Evolutionary conservation across 1,139 yeast genomes (phyloP).

Genomic region (Debaryomycetaceae sp.): DNA sequence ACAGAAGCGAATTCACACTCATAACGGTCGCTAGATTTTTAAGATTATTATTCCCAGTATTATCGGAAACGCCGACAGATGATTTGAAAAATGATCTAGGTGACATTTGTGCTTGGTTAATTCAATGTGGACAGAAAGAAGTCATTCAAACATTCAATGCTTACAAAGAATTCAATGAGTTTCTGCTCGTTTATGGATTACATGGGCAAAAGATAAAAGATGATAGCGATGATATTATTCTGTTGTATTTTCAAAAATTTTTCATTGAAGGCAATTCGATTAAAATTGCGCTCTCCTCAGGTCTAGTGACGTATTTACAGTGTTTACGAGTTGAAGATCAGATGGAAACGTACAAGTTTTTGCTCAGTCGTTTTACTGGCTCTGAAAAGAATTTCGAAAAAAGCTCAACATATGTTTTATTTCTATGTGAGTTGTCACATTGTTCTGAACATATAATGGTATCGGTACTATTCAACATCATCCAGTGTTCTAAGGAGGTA

Average conservation of each 20-base stretch:
- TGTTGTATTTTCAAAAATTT: conserved; percentile 12
- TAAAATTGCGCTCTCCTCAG: conserved; percentile 11
- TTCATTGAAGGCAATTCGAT: conserved; percentile 17
- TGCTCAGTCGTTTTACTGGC: conserved; percentile 26
- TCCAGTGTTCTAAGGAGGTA: conserved; percentile 35
- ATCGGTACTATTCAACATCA: conserved; percentile 37
- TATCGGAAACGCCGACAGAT: conserved; percentile 9
- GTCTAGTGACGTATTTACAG: conserved; percentile 4
- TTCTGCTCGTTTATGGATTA: conserved; percentile 9
- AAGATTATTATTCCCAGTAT: conserved; percentile 10
- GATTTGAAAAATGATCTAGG: conserved; percentile 26
- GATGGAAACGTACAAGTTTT: conserved; percentile 24
- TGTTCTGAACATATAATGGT: conserved; percentile 25
- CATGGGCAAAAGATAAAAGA: conserved; percentile 5
- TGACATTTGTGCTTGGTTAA: conserved; percentile 35
- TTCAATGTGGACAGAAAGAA: conserved; percentile 26
- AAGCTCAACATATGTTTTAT: conserved; percentile 35
- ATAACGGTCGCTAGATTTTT: conserved; percentile 25
- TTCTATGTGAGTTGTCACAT: conserved; percentile 29
- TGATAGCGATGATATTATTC: conserved; percentile 9
- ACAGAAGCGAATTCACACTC: conserved; percentile 34
- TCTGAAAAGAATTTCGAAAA: conserved; percentile 39
- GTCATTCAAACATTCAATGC: conserved; percentile 24
- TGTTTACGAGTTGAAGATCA: conserved; percentile 13
- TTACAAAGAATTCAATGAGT: conserved; percentile 16